Percentiles rank a stretch among this genome's conserved stretches.
phyloP scores from a whole-genome alignment of 208 protist species.

The Tritrichomonas foetus region DNA sequence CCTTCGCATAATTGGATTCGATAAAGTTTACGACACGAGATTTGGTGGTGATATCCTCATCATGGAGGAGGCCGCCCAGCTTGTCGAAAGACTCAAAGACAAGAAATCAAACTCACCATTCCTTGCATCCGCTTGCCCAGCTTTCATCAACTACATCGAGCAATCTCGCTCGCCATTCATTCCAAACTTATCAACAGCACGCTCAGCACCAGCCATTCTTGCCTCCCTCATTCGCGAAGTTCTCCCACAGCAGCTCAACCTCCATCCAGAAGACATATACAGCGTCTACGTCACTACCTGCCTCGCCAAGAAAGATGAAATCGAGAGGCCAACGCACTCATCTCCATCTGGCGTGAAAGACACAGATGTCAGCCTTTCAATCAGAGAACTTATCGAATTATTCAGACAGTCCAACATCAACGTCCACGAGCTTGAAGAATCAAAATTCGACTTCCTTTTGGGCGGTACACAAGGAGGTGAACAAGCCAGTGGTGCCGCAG shows the following conservation, averaged over 20 bases:
- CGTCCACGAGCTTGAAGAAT: background rate
- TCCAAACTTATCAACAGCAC: background rate
- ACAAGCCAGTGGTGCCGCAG: constrained; percentile 46
- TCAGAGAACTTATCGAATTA: constrained; percentile 50
- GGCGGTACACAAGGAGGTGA: no score
- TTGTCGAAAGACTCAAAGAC: constrained; percentile 46
- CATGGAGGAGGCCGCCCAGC: constrained; percentile 54
- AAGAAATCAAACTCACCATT: constrained; percentile 45
- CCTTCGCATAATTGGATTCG: constrained; percentile 52
- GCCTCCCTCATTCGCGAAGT: background rate
- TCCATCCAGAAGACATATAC: background rate
- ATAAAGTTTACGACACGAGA: constrained; percentile 59
- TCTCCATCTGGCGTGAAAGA: background rate
- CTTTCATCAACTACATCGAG: constrained; percentile 54
- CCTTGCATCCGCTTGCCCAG: constrained; percentile 57
- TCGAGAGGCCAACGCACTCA: background rate
- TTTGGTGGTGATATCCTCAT: constrained; percentile 56
- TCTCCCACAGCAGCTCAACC: background rate
- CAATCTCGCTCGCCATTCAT: background rate
- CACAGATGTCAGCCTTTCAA: constrained; percentile 50
- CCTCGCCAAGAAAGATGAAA: background rate
- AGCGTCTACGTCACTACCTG: background rate
- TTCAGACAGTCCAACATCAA: background rate
- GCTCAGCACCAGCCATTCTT: constrained; percentile 6
- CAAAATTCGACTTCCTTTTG: constrained; percentile 47